These are phyloP conservation scores for Salvia rosmarinus DNA, from an alignment of 257 asterid species.

Conservation along the genomic window DNA sequence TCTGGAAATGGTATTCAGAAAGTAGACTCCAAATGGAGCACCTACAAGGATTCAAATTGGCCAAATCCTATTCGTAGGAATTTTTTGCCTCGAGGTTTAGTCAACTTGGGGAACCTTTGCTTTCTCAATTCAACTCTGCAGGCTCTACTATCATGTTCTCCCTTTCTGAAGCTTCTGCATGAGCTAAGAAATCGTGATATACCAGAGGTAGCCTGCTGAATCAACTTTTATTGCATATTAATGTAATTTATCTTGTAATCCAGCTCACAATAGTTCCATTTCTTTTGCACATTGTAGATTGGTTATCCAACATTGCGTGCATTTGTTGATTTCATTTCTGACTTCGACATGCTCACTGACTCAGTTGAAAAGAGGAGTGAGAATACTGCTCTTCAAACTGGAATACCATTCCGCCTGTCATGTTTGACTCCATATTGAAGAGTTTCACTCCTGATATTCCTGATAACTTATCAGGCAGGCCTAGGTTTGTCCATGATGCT, in stretches of 20 bases:
- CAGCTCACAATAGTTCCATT: conserved; percentile 42
- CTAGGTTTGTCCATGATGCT: conserved; percentile 53
- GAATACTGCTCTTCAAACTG: conserved; percentile 51
- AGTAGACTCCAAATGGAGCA: conserved; percentile 30
- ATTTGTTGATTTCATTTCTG: conserved; percentile 76
- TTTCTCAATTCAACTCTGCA: conserved; percentile 81
- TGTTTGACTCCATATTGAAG: conserved; percentile 73
- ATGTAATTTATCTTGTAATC: conserved; percentile 27
- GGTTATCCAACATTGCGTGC: conserved; percentile 77
- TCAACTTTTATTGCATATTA: conserved; percentile 20
- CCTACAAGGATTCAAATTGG: conserved; percentile 45
- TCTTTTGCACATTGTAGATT: conserved; percentile 51
- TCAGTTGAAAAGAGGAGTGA: conserved; percentile 53
- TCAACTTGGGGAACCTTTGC: conserved; percentile 81
- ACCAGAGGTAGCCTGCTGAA: conserved; percentile 56
- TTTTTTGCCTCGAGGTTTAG: conserved; percentile 77
- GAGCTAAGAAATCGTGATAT: conserved; percentile 59
- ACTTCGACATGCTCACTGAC: conserved; percentile 56
- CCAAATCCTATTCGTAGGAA: conserved; percentile 36
- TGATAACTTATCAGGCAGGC: conserved; percentile 72
- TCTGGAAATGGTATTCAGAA: conserved; percentile 39
- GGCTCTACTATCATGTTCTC: conserved; percentile 77
- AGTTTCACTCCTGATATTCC: conserved; percentile 74
- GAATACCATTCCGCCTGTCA: conserved; percentile 68
- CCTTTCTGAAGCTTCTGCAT: conserved; percentile 63